phyloP scores from a whole-genome alignment of 805 yeast species.

The Candida xyloterini region DNA sequence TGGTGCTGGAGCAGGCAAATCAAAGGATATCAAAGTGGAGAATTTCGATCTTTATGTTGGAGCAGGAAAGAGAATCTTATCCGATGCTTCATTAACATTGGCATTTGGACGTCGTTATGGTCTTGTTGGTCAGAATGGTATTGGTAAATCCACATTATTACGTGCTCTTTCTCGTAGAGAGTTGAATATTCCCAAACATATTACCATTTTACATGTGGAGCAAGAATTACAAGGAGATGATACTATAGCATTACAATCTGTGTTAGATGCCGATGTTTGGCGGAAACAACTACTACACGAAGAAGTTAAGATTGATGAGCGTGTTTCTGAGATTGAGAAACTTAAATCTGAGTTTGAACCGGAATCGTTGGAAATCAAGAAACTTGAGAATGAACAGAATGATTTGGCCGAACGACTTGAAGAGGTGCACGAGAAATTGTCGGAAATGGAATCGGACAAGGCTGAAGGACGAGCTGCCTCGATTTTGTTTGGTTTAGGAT shows the following conservation, averaged over 20 bases:
- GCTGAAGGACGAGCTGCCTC: constrained; percentile 98
- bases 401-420: constrained; percentile 77
- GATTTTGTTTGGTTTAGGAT: constrained; percentile 89
- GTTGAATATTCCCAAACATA: constrained; percentile 89
- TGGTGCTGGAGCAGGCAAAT: constrained; percentile 87
- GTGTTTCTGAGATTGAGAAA: constrained; percentile 71
- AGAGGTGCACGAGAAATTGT: constrained; percentile 76
- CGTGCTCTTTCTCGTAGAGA: constrained; percentile 93
- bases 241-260: constrained; percentile 85
- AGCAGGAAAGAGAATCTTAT: constrained; percentile 87
- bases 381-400: constrained; percentile 84
- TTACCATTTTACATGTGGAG: constrained; percentile 93
- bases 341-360: constrained; percentile 72
- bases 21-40: constrained; percentile 94
- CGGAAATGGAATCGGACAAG: constrained; percentile 94
- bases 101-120: constrained; percentile 95
- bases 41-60: constrained; percentile 94
- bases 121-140: constrained; percentile 98
- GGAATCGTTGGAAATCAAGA: constrained; percentile 67
- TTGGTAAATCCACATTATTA: constrained; percentile 93
- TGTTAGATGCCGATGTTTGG: constrained; percentile 99
- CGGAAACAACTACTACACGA: constrained; percentile 82
- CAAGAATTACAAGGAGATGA: constrained; percentile 97
- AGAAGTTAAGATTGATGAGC: constrained; percentile 67
- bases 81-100: constrained; percentile 82